Evolutionary conservation across 2,329 filamentous ascomycete species (phyloP), one percentile per base, ranked within the genome.

Genomic region (Amesomyces nigricolor): DNA sequence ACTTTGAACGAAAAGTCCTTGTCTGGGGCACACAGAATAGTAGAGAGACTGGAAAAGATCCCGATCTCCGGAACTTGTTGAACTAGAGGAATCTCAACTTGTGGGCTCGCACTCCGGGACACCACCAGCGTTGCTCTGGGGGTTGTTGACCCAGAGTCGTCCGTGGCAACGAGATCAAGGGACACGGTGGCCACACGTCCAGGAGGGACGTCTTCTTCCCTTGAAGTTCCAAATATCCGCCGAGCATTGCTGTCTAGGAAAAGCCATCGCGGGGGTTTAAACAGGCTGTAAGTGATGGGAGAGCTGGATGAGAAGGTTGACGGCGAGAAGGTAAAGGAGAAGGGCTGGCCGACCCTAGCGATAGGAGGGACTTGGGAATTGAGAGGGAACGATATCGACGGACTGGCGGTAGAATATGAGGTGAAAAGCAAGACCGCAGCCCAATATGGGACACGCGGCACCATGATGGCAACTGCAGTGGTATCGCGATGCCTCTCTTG

Each of bases 341-440:
- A 94, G 2, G 78, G 75, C 63, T 85, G 67, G 40, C 79, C 80
- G 57, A 88, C 75, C 61, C 87, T 80, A 17, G 89, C 90, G 51
- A 91, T 86, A 3, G 87, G 86, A 32, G 90, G 90, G 1, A 95
- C 79, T 69, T 96, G 91, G 2, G 88, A 85, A 70, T 94, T 95
- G 69, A 95, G 78, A 0, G 90, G 90, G 63, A 91, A 92, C 46
- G 75, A 72, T 47, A 77, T 66, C 22, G 68, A 64, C 10, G 80
- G 80, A 16, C 69, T 65, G 51, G 72, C 68, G 38, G 56, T 61
- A n/a, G 67, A 68, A 35, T 71, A 61, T 29, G 60, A 61, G 40
- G 67, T 39, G 53, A 73, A 57, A 37, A 64, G 57, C 46, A 72
- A 58, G 57, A 63, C 65, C 50, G 58, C 4, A 11, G 30, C 59